Evolutionary conservation across 768 basidiomycete species (phyloP).

Genomic region (Podaxis sp.): DNA sequence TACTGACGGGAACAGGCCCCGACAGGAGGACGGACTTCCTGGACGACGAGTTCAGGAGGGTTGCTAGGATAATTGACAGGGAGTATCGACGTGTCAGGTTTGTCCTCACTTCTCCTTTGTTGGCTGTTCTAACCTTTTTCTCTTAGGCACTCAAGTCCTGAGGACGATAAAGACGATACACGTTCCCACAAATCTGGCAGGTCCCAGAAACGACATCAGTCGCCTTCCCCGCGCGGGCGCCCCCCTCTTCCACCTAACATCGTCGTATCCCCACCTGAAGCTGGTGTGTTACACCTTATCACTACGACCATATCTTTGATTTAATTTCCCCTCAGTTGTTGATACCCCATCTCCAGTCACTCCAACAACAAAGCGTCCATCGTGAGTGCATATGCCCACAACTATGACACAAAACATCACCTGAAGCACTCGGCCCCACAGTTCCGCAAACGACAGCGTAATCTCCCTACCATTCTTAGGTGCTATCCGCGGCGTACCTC

Average conservation of each 20-base stretch:
- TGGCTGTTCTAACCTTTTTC: background rate
- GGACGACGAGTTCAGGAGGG: constrained; percentile 43
- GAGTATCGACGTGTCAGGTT: constrained; percentile 40
- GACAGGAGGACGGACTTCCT: constrained; percentile 33
- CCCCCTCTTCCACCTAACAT: constrained; percentile 10
- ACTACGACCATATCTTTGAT: background rate
- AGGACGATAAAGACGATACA: constrained; percentile 3
- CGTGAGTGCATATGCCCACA: constrained; percentile 3
- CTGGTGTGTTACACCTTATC: constrained; percentile 2
- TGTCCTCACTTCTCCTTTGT: constrained; percentile 18
- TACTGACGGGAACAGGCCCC: constrained; percentile 3
- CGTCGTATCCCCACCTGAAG: constrained; percentile 10
- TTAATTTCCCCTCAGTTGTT: background rate
- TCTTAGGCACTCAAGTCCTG: constrained; percentile 5
- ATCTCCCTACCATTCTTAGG: constrained; percentile 49
- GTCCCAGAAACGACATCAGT: constrained; percentile 6
- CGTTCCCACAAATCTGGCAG: constrained; percentile 12
- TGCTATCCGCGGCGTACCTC: constrained; percentile 46
- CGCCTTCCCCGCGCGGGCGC: constrained; percentile 9
- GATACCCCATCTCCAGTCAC: constrained; percentile 1
- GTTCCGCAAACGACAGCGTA: constrained; percentile 46
- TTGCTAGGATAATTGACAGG: constrained; percentile 40
- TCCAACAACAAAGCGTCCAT: constrained; percentile 4
- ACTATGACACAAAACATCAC: constrained; percentile 5
- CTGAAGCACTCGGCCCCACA: constrained; percentile 28